These are phyloP conservation scores for Colletotrichum sp. DNA, from an alignment of 2,329 filamentous ascomycete species.

Conservation along the genomic window DNA sequence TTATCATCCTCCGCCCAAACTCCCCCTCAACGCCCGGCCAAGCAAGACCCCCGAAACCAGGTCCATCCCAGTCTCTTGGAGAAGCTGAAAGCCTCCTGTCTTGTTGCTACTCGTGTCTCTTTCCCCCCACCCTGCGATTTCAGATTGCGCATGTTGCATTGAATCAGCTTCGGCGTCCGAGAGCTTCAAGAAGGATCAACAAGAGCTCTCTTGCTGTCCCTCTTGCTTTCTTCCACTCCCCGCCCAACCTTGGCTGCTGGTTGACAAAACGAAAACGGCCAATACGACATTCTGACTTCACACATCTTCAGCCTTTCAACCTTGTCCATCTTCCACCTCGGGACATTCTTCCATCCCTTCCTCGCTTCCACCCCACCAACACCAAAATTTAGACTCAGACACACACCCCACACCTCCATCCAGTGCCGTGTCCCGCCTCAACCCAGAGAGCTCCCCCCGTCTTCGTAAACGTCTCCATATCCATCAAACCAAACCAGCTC, in stretches of 20 bases:
- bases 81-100: background rate
- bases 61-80: background rate
- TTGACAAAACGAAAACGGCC: background rate
- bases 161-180: background rate
- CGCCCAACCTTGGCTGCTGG: background rate
- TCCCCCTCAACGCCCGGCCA: background rate
- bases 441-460: background rate
- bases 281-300: constrained; percentile 1
- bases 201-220: background rate
- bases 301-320: background rate
- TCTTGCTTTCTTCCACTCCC: background rate
- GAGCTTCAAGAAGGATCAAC: background rate
- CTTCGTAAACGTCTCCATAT: background rate
- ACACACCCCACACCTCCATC: background rate
- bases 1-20: background rate
- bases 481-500: background rate
- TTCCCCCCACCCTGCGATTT: background rate
- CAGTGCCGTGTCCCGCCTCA: background rate
- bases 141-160: constrained; percentile 1
- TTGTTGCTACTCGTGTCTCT: background rate
- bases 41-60: background rate
- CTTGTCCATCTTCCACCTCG: background rate
- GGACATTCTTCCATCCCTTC: background rate
- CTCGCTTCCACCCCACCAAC: background rate
- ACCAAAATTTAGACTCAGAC: background rate